Conservation (phyloP, 208 protist species). For the Trypanosoma boissoni region DNA sequence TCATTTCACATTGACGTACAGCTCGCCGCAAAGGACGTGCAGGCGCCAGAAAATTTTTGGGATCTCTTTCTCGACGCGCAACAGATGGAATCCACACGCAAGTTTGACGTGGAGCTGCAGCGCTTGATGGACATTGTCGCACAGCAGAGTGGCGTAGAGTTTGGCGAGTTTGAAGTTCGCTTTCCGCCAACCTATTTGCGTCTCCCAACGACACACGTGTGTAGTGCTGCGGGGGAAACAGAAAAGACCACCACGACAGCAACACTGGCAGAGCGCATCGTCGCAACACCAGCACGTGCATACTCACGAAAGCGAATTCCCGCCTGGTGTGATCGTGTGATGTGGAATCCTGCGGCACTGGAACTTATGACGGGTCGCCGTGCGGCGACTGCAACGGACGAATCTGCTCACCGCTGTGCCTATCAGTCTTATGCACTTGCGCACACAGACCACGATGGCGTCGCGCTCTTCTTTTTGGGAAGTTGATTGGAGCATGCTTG, state of each 20-base stretch:
- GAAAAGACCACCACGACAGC: not conserved
- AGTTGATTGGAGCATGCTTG: not conserved
- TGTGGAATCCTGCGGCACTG: slow-evolving; percentile 71
- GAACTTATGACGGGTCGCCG: slow-evolving; percentile 48
- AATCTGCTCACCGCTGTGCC: not conserved
- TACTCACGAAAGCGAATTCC: slow-evolving; percentile 53
- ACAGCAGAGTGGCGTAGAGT: slow-evolving; percentile 39
- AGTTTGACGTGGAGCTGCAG: slow-evolving; percentile 52
- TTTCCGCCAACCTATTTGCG: slow-evolving; percentile 72
- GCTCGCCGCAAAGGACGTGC: slow-evolving; percentile 41
- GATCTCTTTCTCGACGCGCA: slow-evolving; percentile 30
- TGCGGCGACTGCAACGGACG: slow-evolving; percentile 1
- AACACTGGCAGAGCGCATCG: slow-evolving; percentile 7
- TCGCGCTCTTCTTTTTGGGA: not conserved
- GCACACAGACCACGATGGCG: not conserved
- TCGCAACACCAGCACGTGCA: slow-evolving; percentile 13
- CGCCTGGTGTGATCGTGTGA: slow-evolving; percentile 84
- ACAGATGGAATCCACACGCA: slow-evolving; percentile 20
- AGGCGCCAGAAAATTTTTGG: slow-evolving; percentile 55
- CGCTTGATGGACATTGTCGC: slow-evolving; percentile 52
- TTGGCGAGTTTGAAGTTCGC: slow-evolving; percentile 58
- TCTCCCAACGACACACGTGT: slow-evolving; percentile 4
- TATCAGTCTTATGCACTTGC: slow-evolving; percentile 2
- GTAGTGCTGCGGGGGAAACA: not conserved
- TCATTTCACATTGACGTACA: slow-evolving; percentile 31